These are phyloP conservation scores for Ogataea populi-albae DNA, from an alignment of 805 yeast species.

Conservation along the genomic window DNA sequence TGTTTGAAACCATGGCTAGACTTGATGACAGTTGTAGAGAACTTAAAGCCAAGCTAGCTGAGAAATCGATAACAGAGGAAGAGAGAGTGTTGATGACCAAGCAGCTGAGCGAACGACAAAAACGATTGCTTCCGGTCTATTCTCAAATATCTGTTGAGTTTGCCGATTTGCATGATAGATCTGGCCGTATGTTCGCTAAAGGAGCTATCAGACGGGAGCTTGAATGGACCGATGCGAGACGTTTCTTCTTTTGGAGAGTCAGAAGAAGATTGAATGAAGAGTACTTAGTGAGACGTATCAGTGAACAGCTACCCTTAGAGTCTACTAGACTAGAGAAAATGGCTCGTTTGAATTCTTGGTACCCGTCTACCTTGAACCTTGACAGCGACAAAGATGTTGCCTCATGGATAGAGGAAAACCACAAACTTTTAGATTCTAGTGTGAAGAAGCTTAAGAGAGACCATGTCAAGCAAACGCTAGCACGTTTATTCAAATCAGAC, in stretches of 20 bases:
- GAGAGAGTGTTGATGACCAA: constrained; percentile 64
- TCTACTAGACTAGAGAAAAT: constrained; percentile 75
- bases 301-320: constrained; percentile 46
- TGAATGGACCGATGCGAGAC: constrained; percentile 84
- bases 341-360: constrained; percentile 86
- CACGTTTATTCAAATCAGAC: constrained; percentile 55
- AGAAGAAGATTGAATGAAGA: constrained; percentile 95
- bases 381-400: constrained; percentile 78
- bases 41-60: constrained; percentile 59
- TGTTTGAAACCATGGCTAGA: constrained; percentile 87
- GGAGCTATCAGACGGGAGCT: constrained; percentile 83
- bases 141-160: constrained; percentile 91
- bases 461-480: constrained; percentile 60
- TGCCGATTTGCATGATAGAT: constrained; percentile 96
- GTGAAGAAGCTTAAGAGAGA: constrained; percentile 66
- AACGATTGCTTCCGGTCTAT: constrained; percentile 77
- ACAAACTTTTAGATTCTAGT: constrained; percentile 54
- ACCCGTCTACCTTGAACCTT: constrained; percentile 63
- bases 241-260: constrained; percentile 98
- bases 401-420: constrained; percentile 81
- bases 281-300: constrained; percentile 73
- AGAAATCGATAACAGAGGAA: constrained; percentile 52
- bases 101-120: constrained; percentile 75
- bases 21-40: constrained; percentile 74
- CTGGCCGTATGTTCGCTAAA: constrained; percentile 96